These are phyloP conservation scores for Pyricularia pennisetigena DNA, from an alignment of 2,329 filamentous ascomycete species.

Conservation along the genomic window DNA sequence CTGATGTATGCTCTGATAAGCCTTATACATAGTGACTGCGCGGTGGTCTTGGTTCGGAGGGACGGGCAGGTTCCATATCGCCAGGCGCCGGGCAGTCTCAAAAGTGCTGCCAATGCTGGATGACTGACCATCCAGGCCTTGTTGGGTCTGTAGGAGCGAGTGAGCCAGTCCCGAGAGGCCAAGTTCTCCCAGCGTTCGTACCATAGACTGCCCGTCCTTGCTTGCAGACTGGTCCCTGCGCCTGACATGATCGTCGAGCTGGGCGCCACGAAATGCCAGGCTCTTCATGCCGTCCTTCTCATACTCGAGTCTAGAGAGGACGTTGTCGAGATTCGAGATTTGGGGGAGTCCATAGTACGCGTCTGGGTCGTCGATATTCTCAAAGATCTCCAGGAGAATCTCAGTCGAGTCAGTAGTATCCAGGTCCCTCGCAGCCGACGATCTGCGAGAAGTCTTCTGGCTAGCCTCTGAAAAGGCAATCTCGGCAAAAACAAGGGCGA, in stretches of 20 bases:
- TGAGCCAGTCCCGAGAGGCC: slow-evolving; percentile 82
- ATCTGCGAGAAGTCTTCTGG: slow-evolving; percentile 50
- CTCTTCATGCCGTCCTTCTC: slow-evolving; percentile 82
- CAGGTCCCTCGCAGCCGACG: slow-evolving; percentile 42
- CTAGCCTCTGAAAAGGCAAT: slow-evolving; percentile 48
- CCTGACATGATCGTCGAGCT: slow-evolving; percentile 78
- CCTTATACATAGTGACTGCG: slow-evolving; percentile 64
- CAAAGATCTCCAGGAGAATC: slow-evolving; percentile 73
- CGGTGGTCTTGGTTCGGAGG: slow-evolving; percentile 53
- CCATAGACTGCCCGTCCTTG: slow-evolving; percentile 56
- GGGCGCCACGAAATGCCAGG: slow-evolving; percentile 81
- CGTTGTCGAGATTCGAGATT: slow-evolving; percentile 62
- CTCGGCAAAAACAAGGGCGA: slow-evolving; percentile 76
- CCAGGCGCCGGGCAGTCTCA: slow-evolving; percentile 68
- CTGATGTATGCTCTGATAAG: slow-evolving; percentile 69
- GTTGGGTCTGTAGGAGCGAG: slow-evolving; percentile 61
- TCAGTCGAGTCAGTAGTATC: slow-evolving; percentile 45
- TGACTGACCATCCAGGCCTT: slow-evolving; percentile 45
- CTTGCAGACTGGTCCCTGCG: slow-evolving; percentile 40
- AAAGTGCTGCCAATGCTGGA: slow-evolving; percentile 63
- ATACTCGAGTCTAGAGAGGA: slow-evolving; percentile 77
- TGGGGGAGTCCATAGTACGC: slow-evolving; percentile 88
- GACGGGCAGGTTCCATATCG: slow-evolving; percentile 84
- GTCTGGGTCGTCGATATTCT: slow-evolving; percentile 90
- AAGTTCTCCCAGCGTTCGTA: slow-evolving; percentile 68